These are phyloP conservation scores for Chlorella variabilis DNA, from an alignment of 163 green algal genomes.

Conservation along the genomic window DNA sequence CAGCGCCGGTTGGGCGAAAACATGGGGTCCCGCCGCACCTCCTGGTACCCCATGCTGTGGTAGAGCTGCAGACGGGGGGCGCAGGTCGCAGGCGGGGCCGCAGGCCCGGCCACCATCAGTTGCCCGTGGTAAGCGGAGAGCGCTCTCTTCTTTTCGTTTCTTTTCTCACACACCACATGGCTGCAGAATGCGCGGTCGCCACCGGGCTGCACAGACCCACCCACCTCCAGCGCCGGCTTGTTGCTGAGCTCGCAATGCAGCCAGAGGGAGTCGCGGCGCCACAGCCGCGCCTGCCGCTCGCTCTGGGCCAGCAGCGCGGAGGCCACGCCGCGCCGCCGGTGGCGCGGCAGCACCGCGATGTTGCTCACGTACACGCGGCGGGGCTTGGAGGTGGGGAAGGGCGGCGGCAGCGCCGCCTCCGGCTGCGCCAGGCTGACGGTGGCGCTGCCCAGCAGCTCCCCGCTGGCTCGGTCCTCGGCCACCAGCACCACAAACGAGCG, in stretches of 20 bases:
- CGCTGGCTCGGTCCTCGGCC: slow-evolving; percentile 36
- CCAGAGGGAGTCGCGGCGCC: slow-evolving; percentile 58
- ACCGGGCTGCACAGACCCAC: neutral
- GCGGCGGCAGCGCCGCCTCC: slow-evolving; percentile 60
- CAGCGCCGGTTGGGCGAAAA: slow-evolving; percentile 23
- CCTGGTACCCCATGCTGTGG: slow-evolving; percentile 6
- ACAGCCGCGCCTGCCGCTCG: slow-evolving; percentile 50
- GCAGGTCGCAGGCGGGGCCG: neutral
- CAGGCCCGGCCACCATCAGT: neutral
- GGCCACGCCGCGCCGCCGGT: slow-evolving; percentile 54
- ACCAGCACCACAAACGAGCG: slow-evolving; percentile 47
- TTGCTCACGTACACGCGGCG: slow-evolving; percentile 61
- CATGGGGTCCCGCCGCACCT: slow-evolving; percentile 6
- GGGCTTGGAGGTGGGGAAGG: slow-evolving; percentile 58
- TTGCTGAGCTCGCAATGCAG: slow-evolving; percentile 64
- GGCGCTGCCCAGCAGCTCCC: slow-evolving; percentile 45
- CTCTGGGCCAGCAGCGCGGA: slow-evolving; percentile 32
- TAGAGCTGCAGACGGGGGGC: slow-evolving; percentile 11
- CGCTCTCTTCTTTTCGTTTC: too few species aligned
- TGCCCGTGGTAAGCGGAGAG: too few species aligned
- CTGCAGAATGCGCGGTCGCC: too few species aligned
- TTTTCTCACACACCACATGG: too few species aligned
- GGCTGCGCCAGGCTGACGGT: slow-evolving; percentile 53
- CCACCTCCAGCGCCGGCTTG: slow-evolving; percentile 41
- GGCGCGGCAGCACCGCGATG: slow-evolving; percentile 50